Conservation (phyloP, 1,284 basidiomycete species). For the Leucoagaricus sp. region DNA sequence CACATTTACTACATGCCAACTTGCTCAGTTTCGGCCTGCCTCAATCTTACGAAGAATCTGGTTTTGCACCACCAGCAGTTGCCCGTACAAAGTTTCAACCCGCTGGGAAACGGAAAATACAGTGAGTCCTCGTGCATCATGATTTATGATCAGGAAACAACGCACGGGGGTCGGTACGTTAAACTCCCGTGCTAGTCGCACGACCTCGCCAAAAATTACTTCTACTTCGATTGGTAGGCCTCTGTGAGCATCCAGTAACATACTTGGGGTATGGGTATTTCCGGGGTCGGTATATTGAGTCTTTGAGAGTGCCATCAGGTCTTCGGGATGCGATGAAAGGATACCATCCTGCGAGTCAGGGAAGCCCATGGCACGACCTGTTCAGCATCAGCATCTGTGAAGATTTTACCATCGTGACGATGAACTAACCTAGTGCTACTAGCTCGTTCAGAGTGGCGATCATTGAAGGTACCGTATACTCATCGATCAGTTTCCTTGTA, state of each 20-base stretch:
- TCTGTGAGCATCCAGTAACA: conserved; percentile 61
- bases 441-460: conserved; percentile 49
- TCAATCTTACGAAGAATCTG: conserved; percentile 27
- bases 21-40: too few relatives aligned
- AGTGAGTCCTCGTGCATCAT: background rate
- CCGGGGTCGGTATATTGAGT: conserved; percentile 42
- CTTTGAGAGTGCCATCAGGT: conserved; percentile 42
- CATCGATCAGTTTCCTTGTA: conserved; percentile 45
- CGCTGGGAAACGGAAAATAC: conserved; percentile 19
- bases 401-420: background rate
- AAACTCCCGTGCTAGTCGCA: conserved; percentile 48
- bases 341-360: conserved; percentile 43
- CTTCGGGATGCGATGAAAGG: conserved; percentile 42
- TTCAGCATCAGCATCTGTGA: background rate
- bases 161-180: conserved; percentile 55
- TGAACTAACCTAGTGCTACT: conserved; percentile 40
- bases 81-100: conserved; percentile 28
- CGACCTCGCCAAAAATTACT: conserved; percentile 62
- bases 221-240: conserved; percentile 66
- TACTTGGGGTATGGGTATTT: conserved; percentile 54
- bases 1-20: too few relatives aligned
- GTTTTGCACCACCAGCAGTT: conserved; percentile 31
- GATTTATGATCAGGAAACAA: conserved; percentile 4
- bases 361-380: conserved; percentile 52
- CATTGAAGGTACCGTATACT: conserved; percentile 49